Base-by-base conservation (phyloP, 2,329 filamentous ascomycete species). In the Cercospora sp. region DNA sequence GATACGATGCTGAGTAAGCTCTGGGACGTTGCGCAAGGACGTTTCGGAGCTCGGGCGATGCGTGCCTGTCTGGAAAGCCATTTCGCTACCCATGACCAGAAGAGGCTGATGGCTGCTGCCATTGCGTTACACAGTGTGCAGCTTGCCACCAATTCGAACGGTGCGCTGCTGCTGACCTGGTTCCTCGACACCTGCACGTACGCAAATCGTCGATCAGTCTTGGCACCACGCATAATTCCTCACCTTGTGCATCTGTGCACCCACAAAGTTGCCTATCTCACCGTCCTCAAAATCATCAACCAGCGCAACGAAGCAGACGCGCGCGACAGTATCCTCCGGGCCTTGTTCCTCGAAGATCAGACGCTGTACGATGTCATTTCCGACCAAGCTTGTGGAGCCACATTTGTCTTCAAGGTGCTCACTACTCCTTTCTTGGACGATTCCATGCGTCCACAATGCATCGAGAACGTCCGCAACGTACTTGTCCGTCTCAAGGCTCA, bases 351-450 rank as follows among this genome's bases (percentile, higher is more conserved):
- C 81, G 92, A 94, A 70, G 92, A 98, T 75, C 89, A 94, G 73
- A 89, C 92, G 1, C 82, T 99, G 49, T 94, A 97, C 78, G 91
- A 92, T 65, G 98, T 99, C 69, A 84, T 99, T 37, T 91, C 89
- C 70, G 95, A 99, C 77, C 93, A 96, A 76, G 89, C 91, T 58
- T 98, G 94, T 73, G 95, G 95, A 65, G 93, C 94, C 3, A 98
- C 94, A 0, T 83, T 99, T 73, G 98, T 99, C 76, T 99, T 98
- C 87, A 99, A 99, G 85, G 94, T 98, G 37, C 85, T 99, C 66
- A 98, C 95, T 0, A 98, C 94, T 7, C 95, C 95, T 0, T 98
- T 97, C 86, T 94, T 98, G 72, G 95, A 99, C 73, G 95, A 99
- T 79, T 89, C 85, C 63, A 94, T 97, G 78, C 91, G 95, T 59